Conservation (phyloP, 2,329 filamentous ascomycete genomes). For the Shiraia sp. region DNA sequence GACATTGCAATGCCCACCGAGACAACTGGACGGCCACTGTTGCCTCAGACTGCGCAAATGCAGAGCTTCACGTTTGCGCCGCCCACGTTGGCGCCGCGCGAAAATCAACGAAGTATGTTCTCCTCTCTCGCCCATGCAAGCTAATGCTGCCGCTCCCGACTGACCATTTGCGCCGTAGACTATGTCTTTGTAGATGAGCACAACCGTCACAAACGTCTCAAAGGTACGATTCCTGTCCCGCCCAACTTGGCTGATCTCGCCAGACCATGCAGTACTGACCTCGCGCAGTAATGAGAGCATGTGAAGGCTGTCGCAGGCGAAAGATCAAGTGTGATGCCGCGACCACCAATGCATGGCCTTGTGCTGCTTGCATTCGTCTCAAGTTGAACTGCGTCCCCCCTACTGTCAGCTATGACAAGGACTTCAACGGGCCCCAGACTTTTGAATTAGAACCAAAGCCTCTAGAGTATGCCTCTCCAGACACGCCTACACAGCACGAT, state of each 20-base stretch:
- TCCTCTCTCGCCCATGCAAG: constrained; percentile 4
- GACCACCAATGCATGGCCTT: constrained; percentile 96
- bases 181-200: constrained; percentile 99
- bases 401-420: constrained; percentile 74
- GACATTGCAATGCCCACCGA: constrained; percentile 65
- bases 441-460: constrained; percentile 47
- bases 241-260: not conserved
- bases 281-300: constrained; percentile 85
- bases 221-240: constrained; percentile 63
- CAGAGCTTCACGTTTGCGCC: constrained; percentile 77
- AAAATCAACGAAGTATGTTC: constrained; percentile 83
- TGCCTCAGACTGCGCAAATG: constrained; percentile 71
- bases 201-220: constrained; percentile 94
- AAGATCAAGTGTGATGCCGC: constrained; percentile 99
- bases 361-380: constrained; percentile 86
- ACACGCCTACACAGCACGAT: constrained; percentile 46
- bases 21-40: constrained; percentile 62
- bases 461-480: constrained; percentile 44
- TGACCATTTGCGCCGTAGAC: constrained; percentile 60
- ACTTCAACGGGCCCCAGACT: constrained; percentile 48
- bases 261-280: constrained; percentile 24
- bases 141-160: constrained; percentile 1
- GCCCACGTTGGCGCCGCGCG: constrained; percentile 64
- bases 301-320: constrained; percentile 88
- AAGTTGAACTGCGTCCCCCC: constrained; percentile 94